phyloP scores from a whole-genome alignment of 495 filamentous ascomycete species.

The Annulohypoxylon nitens region DNA sequence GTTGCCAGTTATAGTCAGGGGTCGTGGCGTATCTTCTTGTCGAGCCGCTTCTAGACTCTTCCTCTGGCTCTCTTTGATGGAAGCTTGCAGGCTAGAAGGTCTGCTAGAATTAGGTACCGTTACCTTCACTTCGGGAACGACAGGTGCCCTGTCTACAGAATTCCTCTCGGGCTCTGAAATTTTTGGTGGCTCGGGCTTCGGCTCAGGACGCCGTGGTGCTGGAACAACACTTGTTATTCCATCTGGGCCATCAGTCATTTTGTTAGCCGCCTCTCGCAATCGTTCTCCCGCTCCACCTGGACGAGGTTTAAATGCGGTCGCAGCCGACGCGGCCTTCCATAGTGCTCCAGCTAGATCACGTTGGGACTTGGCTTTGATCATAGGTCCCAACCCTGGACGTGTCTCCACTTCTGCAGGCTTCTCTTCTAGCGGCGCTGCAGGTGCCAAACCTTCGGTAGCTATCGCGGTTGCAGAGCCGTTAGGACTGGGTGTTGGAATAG shows the following conservation, averaged over 20 bases:
- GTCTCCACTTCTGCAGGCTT: conserved; percentile 63
- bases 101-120: conserved; percentile 57
- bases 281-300: conserved; percentile 85
- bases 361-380: conserved; percentile 80
- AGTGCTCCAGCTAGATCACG: conserved; percentile 82
- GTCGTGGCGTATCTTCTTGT: conserved; percentile 56
- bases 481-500: conserved; percentile 25
- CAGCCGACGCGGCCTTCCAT: conserved; percentile 85
- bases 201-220: conserved; percentile 69
- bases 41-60: conserved; percentile 54
- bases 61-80: conserved; percentile 59
- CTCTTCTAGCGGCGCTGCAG: conserved; percentile 43
- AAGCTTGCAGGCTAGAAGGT: conserved; percentile 53
- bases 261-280: conserved; percentile 67
- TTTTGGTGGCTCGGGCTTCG: conserved; percentile 42
- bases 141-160: conserved; percentile 49
- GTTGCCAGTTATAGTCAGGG: conserved; percentile 76
- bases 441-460: conserved; percentile 38
- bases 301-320: conserved; percentile 83
- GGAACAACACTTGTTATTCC: conserved; percentile 90
- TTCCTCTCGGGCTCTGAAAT: conserved; percentile 49
- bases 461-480: conserved; percentile 42
- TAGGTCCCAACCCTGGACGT: conserved; percentile 86
- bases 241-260: conserved; percentile 75
- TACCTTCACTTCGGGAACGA: conserved; percentile 66